Evolutionary conservation across 257 asterid species (phyloP), one percentile per base, ranked within the genome.

Genomic region (Jasminum sambac): DNA sequence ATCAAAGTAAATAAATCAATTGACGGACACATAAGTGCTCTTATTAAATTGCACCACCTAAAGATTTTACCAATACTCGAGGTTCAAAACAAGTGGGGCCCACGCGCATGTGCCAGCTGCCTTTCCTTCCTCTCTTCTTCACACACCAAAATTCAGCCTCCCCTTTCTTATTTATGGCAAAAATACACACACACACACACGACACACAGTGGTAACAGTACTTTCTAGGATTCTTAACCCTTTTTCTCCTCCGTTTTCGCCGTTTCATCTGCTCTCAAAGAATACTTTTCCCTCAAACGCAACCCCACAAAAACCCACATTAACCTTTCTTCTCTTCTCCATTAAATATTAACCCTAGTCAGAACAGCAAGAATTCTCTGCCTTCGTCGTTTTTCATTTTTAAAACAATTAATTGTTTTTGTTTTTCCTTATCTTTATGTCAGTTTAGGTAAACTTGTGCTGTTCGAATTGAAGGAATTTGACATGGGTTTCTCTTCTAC

Each of bases 191-290:
- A 37, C 25, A 39, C 34, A 10, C 63, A 69, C 44, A 40, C 67
- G 7, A 11, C 30, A 36, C 52, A n/a, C 63, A 59, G n/a, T 6
- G 0, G 59, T 24, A 46, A 4, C 59, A 59, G 62, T 52, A 24
- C 68, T 71, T 62, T 24, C 69, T 69, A 25, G 62, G 25, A 69
- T 21, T 55, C 62, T 30, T 42, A 19, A 24, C 40, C 17, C 62
- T 71, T 34, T 61, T 10, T 71, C 50, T 38, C 63, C 72, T 67
- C 46, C 63, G 63, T 61, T 48, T 7, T 52, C 75, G 75, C 75
- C 75, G 68, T 61, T 60, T 71, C 75, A 5, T 61, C 38, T 71
- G 59, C 74, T 30, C 63, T 60, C 8, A 16, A 48, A 34, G 21
- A 26, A n/a, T 16, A 1, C 13, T 41, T n/a, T 38, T n/a, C 1